These are phyloP conservation scores for Decorospora gaudefroyi DNA, from an alignment of 2,329 filamentous ascomycete species.

Conservation along the genomic window DNA sequence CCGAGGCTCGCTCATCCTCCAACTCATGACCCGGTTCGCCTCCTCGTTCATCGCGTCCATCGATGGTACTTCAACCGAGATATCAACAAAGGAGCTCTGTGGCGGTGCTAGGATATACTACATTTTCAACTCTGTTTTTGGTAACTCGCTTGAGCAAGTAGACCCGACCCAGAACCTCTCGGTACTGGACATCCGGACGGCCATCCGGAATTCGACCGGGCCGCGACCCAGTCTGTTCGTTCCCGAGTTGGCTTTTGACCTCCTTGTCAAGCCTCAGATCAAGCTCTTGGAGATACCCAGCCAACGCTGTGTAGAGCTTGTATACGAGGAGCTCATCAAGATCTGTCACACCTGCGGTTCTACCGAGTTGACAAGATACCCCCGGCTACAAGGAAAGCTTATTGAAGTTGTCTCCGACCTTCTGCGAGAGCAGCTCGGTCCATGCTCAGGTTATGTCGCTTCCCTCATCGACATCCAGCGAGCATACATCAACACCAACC, in stretches of 20 bases:
- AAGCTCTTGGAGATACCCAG: slow-evolving; percentile 93
- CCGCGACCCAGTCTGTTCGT: slow-evolving; percentile 95
- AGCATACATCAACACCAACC: slow-evolving; percentile 99
- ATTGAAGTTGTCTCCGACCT: slow-evolving; percentile 98
- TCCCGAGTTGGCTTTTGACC: slow-evolving; percentile 94
- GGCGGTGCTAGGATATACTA: slow-evolving; percentile 96
- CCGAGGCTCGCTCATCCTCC: slow-evolving; percentile 88
- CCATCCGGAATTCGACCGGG: slow-evolving; percentile 96
- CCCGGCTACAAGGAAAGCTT: slow-evolving; percentile 90
- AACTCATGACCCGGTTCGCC: slow-evolving; percentile 97
- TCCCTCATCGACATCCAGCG: slow-evolving; percentile 96
- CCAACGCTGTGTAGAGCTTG: slow-evolving; percentile 94
- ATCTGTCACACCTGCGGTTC: slow-evolving; percentile 99
- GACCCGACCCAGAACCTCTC: slow-evolving; percentile 96
- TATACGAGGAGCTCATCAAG: slow-evolving; percentile 99
- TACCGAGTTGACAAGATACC: slow-evolving; percentile 88
- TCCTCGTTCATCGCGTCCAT: slow-evolving; percentile 98
- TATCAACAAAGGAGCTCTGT: slow-evolving; percentile 96
- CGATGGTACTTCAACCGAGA: slow-evolving; percentile 96
- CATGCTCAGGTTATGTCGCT: slow-evolving; percentile 88
- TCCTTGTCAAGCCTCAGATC: slow-evolving; percentile 97
- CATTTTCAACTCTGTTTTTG: slow-evolving; percentile 98
- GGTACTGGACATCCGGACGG: slow-evolving; percentile 91
- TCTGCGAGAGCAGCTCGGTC: slow-evolving; percentile 86
- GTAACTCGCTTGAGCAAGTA: slow-evolving; percentile 92